Conservation (phyloP, 1,139 yeast genomes). For the Suhomyces ambrosiae region DNA sequence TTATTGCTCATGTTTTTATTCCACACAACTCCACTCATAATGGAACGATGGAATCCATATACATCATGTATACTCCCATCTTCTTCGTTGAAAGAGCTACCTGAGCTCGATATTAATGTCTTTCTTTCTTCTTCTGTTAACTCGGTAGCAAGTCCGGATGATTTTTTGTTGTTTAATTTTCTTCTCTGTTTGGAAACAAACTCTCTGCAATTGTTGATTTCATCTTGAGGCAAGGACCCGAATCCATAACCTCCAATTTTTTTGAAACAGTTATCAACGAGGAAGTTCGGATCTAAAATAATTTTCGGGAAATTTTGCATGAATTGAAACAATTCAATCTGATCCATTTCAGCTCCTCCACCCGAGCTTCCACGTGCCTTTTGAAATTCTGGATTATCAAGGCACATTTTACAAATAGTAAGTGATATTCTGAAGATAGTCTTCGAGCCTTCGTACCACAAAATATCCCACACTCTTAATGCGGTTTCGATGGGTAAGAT, state of each 20-base stretch:
- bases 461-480: constrained; percentile 89
- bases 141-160: constrained; percentile 31
- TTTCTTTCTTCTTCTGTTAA: constrained; percentile 46
- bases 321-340: constrained; percentile 83
- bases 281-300: constrained; percentile 65
- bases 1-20: constrained; percentile 54
- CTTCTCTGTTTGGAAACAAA: constrained; percentile 69
- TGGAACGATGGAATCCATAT: constrained; percentile 52
- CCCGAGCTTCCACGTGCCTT: constrained; percentile 17
- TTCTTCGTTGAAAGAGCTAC: constrained; percentile 25
- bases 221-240: constrained; percentile 79
- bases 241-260: constrained; percentile 68
- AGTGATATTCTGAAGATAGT: constrained; percentile 81
- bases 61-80: constrained; percentile 41
- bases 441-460: constrained; percentile 90
- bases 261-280: constrained; percentile 76
- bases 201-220: constrained; percentile 71
- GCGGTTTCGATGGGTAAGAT: constrained; percentile 85
- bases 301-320: constrained; percentile 82
- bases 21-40: constrained; percentile 61
- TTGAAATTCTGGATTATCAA: constrained; percentile 55
- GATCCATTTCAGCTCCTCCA: constrained; percentile 50
- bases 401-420: constrained; percentile 78
- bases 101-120: constrained; percentile 29
- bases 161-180: constrained; percentile 44